Base-by-base conservation (phyloP, 495 filamentous ascomycete species). In the Penicillium argentinense region DNA sequence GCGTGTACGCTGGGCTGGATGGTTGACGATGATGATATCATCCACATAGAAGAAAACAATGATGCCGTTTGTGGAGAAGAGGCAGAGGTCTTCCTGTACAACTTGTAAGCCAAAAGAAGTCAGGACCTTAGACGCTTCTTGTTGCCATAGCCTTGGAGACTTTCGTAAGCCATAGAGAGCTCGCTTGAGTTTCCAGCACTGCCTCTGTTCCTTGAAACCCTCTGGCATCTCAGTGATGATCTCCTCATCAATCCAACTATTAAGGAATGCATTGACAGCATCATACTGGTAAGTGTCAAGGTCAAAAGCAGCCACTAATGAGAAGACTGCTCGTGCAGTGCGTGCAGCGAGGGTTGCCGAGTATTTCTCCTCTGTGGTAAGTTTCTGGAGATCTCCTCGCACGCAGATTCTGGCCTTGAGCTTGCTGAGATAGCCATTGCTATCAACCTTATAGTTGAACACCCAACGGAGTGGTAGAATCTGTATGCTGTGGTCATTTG, bases 141-240 rank as follows among this genome's bases (percentile, higher is more conserved):
- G 26, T 23, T 62, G 48, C 55, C 49, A 67, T 18, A 67, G 42
- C 1, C 41, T 21, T 25, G 52, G 52, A 5, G 61, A 57, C 18
- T 39, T 45, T 9, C 59, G 30, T 3, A 64, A 45, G 8, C 57
- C 61, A 44, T 64, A 64, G 17, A 64, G 18, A 2, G 58, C 61
- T 38, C 33, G 30, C 1, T 9, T 9, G 8, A 48, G 45, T 19
- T 34, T 30, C 45, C 23, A 48, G 9, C 17, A 23, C 26, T 24
- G 40, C 5, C 45, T 21, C 19, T 11, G 26, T 5, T 5, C 14
- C 3, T 2, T 5, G 27, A 48, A 48, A 3, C 45, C 46, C 13
- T 42, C 22, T 22, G 49, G 49, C 25, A 51, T 40, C 21, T 19
- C 1, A 0, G 42, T 41, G 14, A 50, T 45, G 0, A 42, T 14